Evolutionary conservation across 1,284 basidiomycete genomes (phyloP).

Genomic region (Marasmius fiardii): DNA sequence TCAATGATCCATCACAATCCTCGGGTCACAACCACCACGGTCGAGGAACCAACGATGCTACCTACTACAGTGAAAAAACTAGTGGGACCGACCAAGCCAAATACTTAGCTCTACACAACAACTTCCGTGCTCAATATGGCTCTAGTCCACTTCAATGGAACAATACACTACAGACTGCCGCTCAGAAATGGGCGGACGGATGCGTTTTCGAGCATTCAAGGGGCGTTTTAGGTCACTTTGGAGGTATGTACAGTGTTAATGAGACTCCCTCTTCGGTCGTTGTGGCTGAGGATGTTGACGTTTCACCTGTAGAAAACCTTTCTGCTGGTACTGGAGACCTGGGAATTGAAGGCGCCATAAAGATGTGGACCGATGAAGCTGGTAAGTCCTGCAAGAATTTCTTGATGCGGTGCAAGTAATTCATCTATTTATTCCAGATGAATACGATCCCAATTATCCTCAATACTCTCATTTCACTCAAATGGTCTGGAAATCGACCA

Average conservation of each 20-base stretch:
- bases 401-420: background rate
- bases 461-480: slow-evolving; percentile 2
- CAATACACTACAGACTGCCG: background rate
- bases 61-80: too few species aligned
- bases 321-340: background rate
- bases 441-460: background rate
- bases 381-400: background rate
- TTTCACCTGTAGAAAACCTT: background rate
- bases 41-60: too few species aligned
- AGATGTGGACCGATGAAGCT: background rate
- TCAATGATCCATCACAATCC: background rate
- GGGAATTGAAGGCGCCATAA: background rate
- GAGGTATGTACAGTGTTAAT: background rate
- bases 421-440: background rate
- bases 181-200: slow-evolving; percentile 5
- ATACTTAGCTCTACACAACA: background rate
- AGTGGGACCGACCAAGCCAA: background rate
- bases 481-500: background rate
- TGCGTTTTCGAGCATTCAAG: slow-evolving; percentile 1
- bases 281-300: background rate
- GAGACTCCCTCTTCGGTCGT: background rate
- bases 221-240: background rate
- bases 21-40: background rate
- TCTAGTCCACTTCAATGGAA: slow-evolving; percentile 5
- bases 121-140: slow-evolving; percentile 4